Percentiles rank a stretch among this genome's conserved stretches.
Conservation (phyloP, 805 yeast genomes). For the Saturnispora besseyi region DNA sequence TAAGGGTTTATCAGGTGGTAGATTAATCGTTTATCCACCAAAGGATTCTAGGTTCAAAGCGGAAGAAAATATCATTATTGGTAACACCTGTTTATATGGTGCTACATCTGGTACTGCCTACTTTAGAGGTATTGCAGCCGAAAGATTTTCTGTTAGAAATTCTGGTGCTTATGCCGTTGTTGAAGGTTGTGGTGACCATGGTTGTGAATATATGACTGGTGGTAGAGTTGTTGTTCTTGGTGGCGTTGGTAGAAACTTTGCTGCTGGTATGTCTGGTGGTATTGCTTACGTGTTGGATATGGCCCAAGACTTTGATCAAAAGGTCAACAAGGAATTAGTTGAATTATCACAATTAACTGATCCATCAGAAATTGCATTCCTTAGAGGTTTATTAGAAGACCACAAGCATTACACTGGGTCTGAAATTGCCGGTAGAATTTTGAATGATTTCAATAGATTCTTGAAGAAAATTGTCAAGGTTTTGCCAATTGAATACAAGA, state of each 20-base stretch:
- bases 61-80: conserved; percentile 92
- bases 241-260: conserved; percentile 84
- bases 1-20: conserved; percentile 94
- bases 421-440: conserved; percentile 74
- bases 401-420: conserved; percentile 94
- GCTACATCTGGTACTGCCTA: conserved; percentile 94
- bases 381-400: conserved; percentile 88
- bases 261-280: conserved; percentile 99
- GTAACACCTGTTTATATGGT: conserved; percentile 96
- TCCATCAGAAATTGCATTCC: conserved; percentile 87
- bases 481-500: conserved; percentile 84
- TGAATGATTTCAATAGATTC: conserved; percentile 80
- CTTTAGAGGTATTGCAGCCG: conserved; percentile 96
- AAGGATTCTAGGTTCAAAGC: conserved; percentile 75
- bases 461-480: conserved; percentile 88
- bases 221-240: conserved; percentile 95
- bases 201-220: conserved; percentile 99
- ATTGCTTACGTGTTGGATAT: conserved; percentile 93
- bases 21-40: conserved; percentile 88
- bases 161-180: conserved; percentile 97
- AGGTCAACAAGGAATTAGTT: conserved; percentile 74
- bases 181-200: conserved; percentile 97
- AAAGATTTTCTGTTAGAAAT: conserved; percentile 96
- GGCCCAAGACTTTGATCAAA: conserved; percentile 81
- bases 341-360: conserved; percentile 71